Conservation (phyloP, 2,329 filamentous ascomycete species). For the Botrytis cinerea region DNA sequence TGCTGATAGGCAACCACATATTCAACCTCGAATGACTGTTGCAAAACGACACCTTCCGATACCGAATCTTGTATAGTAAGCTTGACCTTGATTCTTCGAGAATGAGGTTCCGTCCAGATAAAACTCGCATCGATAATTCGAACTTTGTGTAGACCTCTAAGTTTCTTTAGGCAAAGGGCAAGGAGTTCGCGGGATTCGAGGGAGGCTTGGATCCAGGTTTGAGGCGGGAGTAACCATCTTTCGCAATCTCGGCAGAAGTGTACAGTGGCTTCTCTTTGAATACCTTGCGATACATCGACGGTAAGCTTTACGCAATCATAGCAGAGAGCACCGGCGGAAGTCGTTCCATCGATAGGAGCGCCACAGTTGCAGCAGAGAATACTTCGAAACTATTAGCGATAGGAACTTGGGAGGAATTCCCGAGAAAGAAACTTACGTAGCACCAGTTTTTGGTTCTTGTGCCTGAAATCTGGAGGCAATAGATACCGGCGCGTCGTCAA, state of each 20-base stretch:
- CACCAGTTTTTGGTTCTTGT: constrained; percentile 44
- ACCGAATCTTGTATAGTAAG: constrained; percentile 82
- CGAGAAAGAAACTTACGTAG: constrained; percentile 51
- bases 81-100: constrained; percentile 87
- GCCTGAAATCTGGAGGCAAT: constrained; percentile 44
- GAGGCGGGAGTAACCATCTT: constrained; percentile 85
- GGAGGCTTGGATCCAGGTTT: constrained; percentile 79
- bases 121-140: constrained; percentile 95
- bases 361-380: constrained; percentile 99
- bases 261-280: constrained; percentile 85
- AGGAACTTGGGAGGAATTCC: constrained; percentile 1
- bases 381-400: constrained; percentile 46
- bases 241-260: constrained; percentile 96
- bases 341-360: constrained; percentile 90
- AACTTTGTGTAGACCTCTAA: constrained; percentile 84
- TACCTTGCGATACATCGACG: constrained; percentile 87
- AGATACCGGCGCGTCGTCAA: constrained; percentile 55
- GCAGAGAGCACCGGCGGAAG: constrained; percentile 82
- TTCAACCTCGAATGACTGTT: constrained; percentile 94
- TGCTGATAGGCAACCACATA: constrained; percentile 90
- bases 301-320: constrained; percentile 95
- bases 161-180: constrained; percentile 84
- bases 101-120: constrained; percentile 98
- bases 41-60: constrained; percentile 67
- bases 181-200: constrained; percentile 91